Evolutionary conservation across 1,139 yeast genomes (phyloP).

Genomic region (Hyphopichia fennica): DNA sequence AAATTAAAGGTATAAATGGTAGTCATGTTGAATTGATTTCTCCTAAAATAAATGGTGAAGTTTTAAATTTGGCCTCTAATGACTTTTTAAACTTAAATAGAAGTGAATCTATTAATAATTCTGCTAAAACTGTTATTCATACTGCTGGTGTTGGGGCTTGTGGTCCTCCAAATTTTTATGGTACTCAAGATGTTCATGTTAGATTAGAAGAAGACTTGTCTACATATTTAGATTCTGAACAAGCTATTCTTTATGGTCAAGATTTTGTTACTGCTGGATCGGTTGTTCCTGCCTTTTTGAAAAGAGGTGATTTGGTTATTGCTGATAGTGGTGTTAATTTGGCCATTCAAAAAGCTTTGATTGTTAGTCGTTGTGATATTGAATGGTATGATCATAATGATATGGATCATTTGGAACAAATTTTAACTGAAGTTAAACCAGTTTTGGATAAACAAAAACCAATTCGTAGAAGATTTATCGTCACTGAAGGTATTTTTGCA

Average conservation of each 20-base stretch:
- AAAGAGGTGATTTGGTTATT: slow-evolving; percentile 90
- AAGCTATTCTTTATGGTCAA: slow-evolving; percentile 87
- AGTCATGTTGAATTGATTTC: slow-evolving; percentile 42
- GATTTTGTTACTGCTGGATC: slow-evolving; percentile 90
- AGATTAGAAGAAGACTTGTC: slow-evolving; percentile 78
- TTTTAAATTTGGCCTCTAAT: slow-evolving; percentile 62
- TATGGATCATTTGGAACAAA: slow-evolving; percentile 72
- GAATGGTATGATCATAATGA: slow-evolving; percentile 88
- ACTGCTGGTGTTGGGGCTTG: slow-evolving; percentile 96
- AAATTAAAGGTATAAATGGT: slow-evolving; percentile 56
- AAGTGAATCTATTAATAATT: slow-evolving; percentile 46
- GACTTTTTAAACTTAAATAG: slow-evolving; percentile 64
- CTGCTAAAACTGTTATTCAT: slow-evolving; percentile 59
- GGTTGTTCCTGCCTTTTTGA: slow-evolving; percentile 94
- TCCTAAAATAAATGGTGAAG: slow-evolving; percentile 23
- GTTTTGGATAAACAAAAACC: slow-evolving; percentile 67
- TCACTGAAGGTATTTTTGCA: slow-evolving; percentile 87
- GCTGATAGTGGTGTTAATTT: slow-evolving; percentile 81
- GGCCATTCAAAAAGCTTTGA: slow-evolving; percentile 84
- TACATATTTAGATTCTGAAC: slow-evolving; percentile 70
- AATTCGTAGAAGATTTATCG: slow-evolving; percentile 75
- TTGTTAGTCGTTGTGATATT: slow-evolving; percentile 82
- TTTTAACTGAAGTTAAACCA: slow-evolving; percentile 64
- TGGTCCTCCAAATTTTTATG: slow-evolving; percentile 98
- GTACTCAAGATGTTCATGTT: slow-evolving; percentile 90